These are phyloP conservation scores for Saccharomycopsis fibuligera DNA, from an alignment of 805 yeast genomes.

Conservation along the genomic window DNA sequence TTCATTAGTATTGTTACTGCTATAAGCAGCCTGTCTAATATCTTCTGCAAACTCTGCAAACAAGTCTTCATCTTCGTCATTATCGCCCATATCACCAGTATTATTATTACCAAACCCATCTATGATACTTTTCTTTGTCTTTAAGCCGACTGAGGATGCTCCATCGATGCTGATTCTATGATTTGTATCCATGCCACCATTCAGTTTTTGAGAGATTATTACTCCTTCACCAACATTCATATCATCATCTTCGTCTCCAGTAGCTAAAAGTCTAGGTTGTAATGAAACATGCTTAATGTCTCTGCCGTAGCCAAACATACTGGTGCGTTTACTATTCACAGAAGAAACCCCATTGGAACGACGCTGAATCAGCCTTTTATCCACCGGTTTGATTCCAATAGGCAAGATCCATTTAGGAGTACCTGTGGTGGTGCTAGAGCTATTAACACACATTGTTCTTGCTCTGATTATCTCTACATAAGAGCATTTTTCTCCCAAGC, in stretches of 20 bases:
- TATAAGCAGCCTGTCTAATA: background rate
- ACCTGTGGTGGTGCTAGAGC: background rate
- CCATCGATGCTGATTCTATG: background rate
- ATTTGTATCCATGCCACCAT: background rate
- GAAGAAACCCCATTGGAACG: constrained; percentile 1
- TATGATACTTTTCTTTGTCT: no score
- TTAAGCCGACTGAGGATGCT: no score
- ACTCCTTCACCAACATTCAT: constrained; percentile 9
- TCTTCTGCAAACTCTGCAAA: constrained; percentile 19
- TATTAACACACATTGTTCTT: constrained; percentile 15
- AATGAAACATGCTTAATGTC: constrained; percentile 20
- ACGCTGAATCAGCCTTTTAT: constrained; percentile 6
- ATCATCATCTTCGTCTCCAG: constrained; percentile 16
- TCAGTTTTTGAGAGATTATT: background rate
- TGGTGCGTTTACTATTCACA: background rate
- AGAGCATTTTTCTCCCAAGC: constrained; percentile 12
- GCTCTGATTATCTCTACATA: constrained; percentile 19
- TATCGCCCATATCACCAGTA: background rate
- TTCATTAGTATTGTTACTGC: background rate
- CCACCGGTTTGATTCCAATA: constrained; percentile 15
- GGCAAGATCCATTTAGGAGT: constrained; percentile 19
- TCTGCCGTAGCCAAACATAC: background rate
- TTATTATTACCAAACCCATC: no score
- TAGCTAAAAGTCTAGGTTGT: constrained; percentile 13
- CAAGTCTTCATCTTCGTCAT: constrained; percentile 17